A percentile compares a stretch with the other conserved stretches of the same genome.
Evolutionary conservation across 352 stramenopile genomes (phyloP).

Genomic region (Pythium scleroteichum): DNA sequence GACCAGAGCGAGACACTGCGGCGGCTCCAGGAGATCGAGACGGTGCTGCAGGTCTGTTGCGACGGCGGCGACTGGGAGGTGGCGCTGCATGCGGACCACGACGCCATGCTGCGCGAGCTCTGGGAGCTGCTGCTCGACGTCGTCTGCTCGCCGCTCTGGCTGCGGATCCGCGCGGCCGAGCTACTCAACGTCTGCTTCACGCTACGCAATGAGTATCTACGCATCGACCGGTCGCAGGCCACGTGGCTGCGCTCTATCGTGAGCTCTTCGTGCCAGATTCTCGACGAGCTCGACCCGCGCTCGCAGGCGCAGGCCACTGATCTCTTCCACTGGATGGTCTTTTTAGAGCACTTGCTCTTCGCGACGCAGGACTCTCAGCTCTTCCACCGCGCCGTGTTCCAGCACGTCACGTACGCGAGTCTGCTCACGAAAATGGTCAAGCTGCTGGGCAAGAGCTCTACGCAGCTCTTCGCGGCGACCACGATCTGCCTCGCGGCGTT

Average conservation of each 20-base stretch:
- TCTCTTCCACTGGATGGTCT: constrained; percentile 65
- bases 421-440: constrained; percentile 70
- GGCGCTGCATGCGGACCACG: constrained; percentile 22
- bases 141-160: constrained; percentile 62
- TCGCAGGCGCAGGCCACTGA: constrained; percentile 40
- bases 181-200: constrained; percentile 55
- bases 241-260: constrained; percentile 67
- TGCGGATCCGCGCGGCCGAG: constrained; percentile 59
- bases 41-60: constrained; percentile 27
- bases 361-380: constrained; percentile 28
- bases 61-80: constrained; percentile 21
- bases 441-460: constrained; percentile 54
- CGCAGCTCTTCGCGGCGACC: constrained; percentile 62
- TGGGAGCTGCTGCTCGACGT: constrained; percentile 70
- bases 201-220: constrained; percentile 27
- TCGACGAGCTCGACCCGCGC: constrained; percentile 56
- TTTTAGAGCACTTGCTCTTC: constrained; percentile 56
- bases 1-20: constrained; percentile 54
- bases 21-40: constrained; percentile 50
- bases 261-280: constrained; percentile 66
- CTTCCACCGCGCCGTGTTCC: constrained; percentile 41
- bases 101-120: constrained; percentile 42
- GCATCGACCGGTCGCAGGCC: constrained; percentile 25
- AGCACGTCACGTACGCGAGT: constrained; percentile 54
- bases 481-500: constrained; percentile 59